phyloP scores from a whole-genome alignment of 2,329 filamentous ascomycete species.

The Thermothelomyces thermophilus region DNA sequence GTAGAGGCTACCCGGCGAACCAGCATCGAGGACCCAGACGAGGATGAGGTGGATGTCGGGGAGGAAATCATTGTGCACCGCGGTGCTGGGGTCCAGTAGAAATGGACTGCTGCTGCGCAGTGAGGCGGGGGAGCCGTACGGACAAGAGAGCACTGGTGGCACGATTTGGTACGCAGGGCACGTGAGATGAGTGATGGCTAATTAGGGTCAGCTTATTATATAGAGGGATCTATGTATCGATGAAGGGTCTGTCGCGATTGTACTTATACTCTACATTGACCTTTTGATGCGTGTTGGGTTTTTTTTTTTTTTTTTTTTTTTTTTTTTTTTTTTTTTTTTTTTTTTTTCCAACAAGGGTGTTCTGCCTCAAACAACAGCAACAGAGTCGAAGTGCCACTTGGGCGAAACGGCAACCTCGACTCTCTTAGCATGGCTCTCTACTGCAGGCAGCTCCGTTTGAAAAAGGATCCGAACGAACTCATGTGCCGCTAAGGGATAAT shows the following conservation, averaged over 20 bases:
- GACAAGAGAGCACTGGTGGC: background rate
- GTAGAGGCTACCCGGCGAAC: conserved; percentile 49
- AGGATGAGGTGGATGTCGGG: conserved; percentile 36
- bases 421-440: too few species aligned
- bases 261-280: conserved; percentile 15
- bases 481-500: too few species aligned
- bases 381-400: too few species aligned
- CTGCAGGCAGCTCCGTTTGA: too few species aligned
- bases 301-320: background rate
- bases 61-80: conserved; percentile 23
- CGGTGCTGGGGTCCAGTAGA: conserved; percentile 1
- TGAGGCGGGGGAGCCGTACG: background rate
- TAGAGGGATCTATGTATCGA: background rate
- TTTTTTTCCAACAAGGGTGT: background rate
- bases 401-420: too few species aligned
- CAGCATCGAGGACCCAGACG: conserved; percentile 55
- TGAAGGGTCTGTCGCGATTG: conserved; percentile 1
- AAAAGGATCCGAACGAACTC: too few species aligned
- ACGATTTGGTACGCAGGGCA: background rate
- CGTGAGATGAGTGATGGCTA: background rate
- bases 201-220: background rate
- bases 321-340: background rate
- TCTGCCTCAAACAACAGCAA: too few species aligned
- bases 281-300: conserved; percentile 16
- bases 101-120: background rate